Evolutionary conservation across 2,329 filamentous ascomycete species (phyloP), one percentile per base, ranked within the genome.

Genomic region (Dendryphion nanum): DNA sequence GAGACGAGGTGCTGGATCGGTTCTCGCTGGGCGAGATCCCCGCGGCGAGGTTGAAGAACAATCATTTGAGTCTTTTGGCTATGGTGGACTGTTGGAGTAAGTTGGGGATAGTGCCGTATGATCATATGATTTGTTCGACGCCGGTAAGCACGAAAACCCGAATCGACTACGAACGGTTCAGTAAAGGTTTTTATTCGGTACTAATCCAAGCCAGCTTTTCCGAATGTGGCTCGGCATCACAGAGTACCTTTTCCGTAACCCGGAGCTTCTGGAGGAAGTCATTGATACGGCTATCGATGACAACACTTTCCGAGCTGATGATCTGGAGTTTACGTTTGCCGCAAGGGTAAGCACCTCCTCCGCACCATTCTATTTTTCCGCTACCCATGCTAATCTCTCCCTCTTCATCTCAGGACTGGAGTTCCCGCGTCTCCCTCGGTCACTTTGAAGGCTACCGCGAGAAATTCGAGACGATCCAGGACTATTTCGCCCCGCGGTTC

Each of bases 1-100:
- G 77, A 42, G 89, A 95, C 47, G 84, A 86, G 37, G 77, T 96
- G 30, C 79, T 98, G 4, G 90, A 96, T 62, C 83, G 82, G 21
- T 98, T 97, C 66, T 91, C 86, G 28, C 74, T 98, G 1, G 86
- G 87, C 23, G 81, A 83, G 40, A 74, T 76, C 44, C 76, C 82
- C 26, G 79, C 80, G 38, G 77, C 83, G 56, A 73, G 76, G 42
- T 79, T 88, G 15, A 88, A 85, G 37, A 98, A 98, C 70, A 98
- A 93, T 63, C 94, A 98, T 67, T 77, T 98, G 19, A 90, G 84
- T 62, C 75, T 98, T 40, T 77, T 98, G 30, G 93, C 90, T 32
- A 98, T 98, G 81, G 94, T 97, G 30, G 93, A 98, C 71, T 97
- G 91, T 70, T 98, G 93, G 93, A 93, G 87, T 61, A 87, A 88